Conservation (phyloP, 345 rosid species). For the Melaleuca alternifolia region DNA sequence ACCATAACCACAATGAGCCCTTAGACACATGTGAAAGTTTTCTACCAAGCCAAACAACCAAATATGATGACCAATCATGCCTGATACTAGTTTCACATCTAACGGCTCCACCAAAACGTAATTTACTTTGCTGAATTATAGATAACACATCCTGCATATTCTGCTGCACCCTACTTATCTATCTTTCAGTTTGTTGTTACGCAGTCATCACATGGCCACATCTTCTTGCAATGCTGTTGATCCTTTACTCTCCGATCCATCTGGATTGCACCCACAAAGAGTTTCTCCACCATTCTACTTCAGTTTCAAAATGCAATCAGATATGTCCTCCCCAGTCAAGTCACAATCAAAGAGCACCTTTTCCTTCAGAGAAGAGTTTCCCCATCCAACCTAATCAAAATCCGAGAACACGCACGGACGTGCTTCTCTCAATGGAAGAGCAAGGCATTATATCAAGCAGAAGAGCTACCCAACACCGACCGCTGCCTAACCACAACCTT, state of each 20-base stretch:
- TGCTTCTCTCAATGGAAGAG: background rate
- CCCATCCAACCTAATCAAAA: background rate
- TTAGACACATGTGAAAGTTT: background rate
- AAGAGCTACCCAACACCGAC: background rate
- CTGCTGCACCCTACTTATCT: background rate
- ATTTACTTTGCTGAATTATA: background rate
- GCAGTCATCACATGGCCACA: background rate
- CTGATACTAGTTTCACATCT: background rate
- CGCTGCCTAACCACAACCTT: background rate
- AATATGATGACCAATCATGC: background rate
- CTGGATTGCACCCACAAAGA: background rate
- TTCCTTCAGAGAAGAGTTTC: background rate
- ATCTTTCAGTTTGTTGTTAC: background rate
- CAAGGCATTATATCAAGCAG: background rate
- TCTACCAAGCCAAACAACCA: background rate
- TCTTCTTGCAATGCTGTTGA: background rate
- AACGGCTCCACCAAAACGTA: background rate
- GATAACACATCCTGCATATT: background rate
- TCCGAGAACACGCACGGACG: background rate
- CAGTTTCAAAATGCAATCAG: background rate
- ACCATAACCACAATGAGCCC: background rate
- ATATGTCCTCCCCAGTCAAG: background rate
- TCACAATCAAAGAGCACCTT: background rate
- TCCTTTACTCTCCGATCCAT: background rate
- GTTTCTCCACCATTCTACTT: background rate